phyloP scores from a whole-genome alignment of 352 stramenopile species.

The Achlya hypogyna region DNA sequence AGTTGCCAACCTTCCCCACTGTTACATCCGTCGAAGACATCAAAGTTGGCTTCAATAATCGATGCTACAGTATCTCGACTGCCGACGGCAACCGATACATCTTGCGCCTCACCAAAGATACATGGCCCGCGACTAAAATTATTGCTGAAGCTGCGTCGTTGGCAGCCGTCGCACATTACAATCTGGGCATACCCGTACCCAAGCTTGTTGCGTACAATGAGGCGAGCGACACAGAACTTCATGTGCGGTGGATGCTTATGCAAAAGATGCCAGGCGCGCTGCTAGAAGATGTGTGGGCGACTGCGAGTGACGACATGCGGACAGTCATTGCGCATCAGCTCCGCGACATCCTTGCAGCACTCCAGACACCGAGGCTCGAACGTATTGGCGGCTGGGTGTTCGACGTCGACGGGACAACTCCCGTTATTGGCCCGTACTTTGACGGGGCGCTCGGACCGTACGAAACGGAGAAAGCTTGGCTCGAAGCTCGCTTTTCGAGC shows the following conservation, averaged over 20 bases:
- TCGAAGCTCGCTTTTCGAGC: neutral
- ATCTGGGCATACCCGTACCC: constrained; percentile 11
- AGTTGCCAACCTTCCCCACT: neutral
- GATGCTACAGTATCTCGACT: neutral
- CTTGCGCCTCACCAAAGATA: constrained; percentile 7
- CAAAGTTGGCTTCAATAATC: constrained; percentile 8
- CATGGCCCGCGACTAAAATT: constrained; percentile 10
- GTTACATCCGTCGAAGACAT: neutral
- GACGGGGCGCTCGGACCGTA: neutral
- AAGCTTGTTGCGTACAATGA: constrained; percentile 1
- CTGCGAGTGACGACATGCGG: neutral
- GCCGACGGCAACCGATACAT: neutral
- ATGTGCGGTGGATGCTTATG: constrained; percentile 17
- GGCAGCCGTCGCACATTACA: neutral
- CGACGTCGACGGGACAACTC: neutral
- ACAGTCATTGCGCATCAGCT: neutral
- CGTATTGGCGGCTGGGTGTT: constrained; percentile 13
- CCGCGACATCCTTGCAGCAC: neutral
- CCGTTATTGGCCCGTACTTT: constrained; percentile 1
- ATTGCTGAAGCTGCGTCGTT: constrained; percentile 11
- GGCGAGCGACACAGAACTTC: neutral
- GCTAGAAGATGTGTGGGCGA: constrained; percentile 1
- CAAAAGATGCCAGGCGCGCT: neutral
- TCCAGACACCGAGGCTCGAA: neutral
- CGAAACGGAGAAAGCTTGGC: neutral